Conservation (phyloP, 2,329 filamentous ascomycete genomes). For the Aspergillus sp. region DNA sequence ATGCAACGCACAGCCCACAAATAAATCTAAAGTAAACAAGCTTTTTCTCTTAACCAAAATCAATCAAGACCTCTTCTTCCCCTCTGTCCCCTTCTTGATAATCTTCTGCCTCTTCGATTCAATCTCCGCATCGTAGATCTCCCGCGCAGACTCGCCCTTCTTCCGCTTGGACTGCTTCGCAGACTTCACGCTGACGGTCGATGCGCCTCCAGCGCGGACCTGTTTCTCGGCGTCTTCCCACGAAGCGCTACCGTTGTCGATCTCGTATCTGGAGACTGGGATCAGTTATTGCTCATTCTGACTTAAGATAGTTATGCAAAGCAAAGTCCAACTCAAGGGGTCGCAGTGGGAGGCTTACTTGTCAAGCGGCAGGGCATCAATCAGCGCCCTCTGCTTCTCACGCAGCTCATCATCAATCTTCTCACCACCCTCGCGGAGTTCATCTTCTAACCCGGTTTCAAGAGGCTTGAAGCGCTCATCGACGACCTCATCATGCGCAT, state of each 20-base stretch:
- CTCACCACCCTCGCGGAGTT: slow-evolving; percentile 75
- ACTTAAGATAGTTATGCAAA: not conserved
- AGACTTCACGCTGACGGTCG: slow-evolving; percentile 71
- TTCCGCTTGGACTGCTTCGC: slow-evolving; percentile 65
- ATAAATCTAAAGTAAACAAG: not conserved
- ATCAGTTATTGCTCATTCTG: slow-evolving; percentile 36
- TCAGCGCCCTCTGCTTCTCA: slow-evolving; percentile 77
- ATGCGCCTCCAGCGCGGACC: slow-evolving; percentile 51
- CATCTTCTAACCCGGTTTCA: slow-evolving; percentile 66
- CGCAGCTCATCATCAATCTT: slow-evolving; percentile 64
- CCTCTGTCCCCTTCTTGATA: slow-evolving; percentile 40
- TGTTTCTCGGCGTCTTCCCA: slow-evolving; percentile 67
- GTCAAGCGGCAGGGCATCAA: slow-evolving; percentile 83
- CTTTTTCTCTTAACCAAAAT: not conserved
- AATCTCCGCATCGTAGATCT: slow-evolving; percentile 40
- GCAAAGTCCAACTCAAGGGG: not conserved
- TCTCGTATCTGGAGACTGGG: slow-evolving; percentile 36
- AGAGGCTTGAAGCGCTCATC: slow-evolving; percentile 64
- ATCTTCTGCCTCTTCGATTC: slow-evolving; percentile 39
- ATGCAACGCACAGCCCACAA: not conserved
- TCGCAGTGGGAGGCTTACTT: slow-evolving; percentile 51
- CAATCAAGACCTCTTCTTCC: slow-evolving; percentile 21
- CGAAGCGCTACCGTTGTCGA: slow-evolving; percentile 41
- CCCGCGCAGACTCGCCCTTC: slow-evolving; percentile 50
- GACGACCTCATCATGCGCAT: slow-evolving; percentile 58